A percentile compares a stretch with the other conserved stretches of the same genome.
phyloP scores from a whole-genome alignment of 2,329 filamentous ascomycete species.

The Sarocladium brachiariae region DNA sequence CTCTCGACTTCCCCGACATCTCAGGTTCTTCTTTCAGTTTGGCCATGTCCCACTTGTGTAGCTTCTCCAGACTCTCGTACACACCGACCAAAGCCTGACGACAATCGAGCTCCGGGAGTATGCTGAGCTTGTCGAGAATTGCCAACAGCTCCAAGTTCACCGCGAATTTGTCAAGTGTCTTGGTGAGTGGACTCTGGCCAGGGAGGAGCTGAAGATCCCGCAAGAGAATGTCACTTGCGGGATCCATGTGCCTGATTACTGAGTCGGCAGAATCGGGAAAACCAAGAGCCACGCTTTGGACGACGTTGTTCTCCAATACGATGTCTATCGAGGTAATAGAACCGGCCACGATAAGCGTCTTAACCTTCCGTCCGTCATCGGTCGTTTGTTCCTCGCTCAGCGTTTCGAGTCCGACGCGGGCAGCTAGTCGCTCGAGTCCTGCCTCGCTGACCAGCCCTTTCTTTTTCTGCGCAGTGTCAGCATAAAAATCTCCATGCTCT shows the following conservation, averaged over 20 bases:
- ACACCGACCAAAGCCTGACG: constrained; percentile 71
- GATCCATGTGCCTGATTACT: constrained; percentile 52
- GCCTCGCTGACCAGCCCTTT: constrained; percentile 66
- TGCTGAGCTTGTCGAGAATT: constrained; percentile 64
- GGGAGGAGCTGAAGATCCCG: constrained; percentile 55
- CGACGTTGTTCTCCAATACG: constrained; percentile 52
- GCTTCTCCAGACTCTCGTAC: constrained; percentile 59
- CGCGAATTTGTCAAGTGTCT: constrained; percentile 63
- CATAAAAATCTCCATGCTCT: neutral
- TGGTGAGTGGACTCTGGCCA: constrained; percentile 59
- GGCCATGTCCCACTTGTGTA: constrained; percentile 66
- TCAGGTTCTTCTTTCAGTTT: constrained; percentile 44
- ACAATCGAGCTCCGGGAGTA: constrained; percentile 62
- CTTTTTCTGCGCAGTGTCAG: constrained; percentile 25
- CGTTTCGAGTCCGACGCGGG: constrained; percentile 58
- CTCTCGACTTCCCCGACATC: constrained; percentile 37
- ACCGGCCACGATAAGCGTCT: constrained; percentile 55
- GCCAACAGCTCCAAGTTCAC: constrained; percentile 65
- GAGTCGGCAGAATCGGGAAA: constrained; percentile 54
- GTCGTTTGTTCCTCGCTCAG: constrained; percentile 50
- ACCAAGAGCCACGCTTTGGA: constrained; percentile 54
- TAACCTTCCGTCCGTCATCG: constrained; percentile 40
- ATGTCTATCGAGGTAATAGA: constrained; percentile 38
- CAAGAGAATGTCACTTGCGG: constrained; percentile 59
- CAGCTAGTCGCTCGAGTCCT: constrained; percentile 64